Conservation (phyloP, 805 yeast genomes). For the Grigorovia yakushimaensis region DNA sequence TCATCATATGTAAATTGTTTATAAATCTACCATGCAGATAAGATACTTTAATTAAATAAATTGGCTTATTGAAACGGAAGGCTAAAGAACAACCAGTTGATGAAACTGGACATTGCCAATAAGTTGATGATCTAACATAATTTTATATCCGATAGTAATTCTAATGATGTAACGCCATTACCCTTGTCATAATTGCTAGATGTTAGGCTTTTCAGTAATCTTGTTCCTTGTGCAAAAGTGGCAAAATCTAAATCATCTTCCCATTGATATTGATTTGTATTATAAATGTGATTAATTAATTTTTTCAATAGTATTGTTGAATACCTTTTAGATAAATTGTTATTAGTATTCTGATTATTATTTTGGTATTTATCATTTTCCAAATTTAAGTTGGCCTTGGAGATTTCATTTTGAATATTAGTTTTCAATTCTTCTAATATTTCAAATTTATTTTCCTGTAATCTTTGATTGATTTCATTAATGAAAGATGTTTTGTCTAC, state of each 20-base stretch:
- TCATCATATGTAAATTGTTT: slow-evolving; percentile 30
- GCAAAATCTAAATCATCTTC: slow-evolving; percentile 30
- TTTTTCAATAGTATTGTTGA: slow-evolving; percentile 21
- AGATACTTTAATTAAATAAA: slow-evolving; percentile 29
- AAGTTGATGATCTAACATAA: slow-evolving; percentile 18
- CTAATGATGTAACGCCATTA: slow-evolving; percentile 20
- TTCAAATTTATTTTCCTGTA: slow-evolving; percentile 20
- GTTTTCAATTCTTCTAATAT: slow-evolving; percentile 19
- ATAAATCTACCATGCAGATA: slow-evolving; percentile 31
- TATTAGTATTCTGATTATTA: not conserved
- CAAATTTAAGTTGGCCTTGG: not conserved
- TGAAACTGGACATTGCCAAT: slow-evolving; percentile 25
- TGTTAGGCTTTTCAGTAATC: slow-evolving; percentile 29
- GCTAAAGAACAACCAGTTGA: slow-evolving; percentile 27
- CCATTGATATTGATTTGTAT: slow-evolving; percentile 26
- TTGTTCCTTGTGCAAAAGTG: slow-evolving; percentile 29
- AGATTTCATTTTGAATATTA: slow-evolving; percentile 5
- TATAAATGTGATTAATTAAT: slow-evolving; percentile 24
- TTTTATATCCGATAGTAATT: slow-evolving; percentile 17
- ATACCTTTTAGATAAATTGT: slow-evolving; percentile 10
- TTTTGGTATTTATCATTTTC: not conserved
- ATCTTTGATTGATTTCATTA: slow-evolving; percentile 18
- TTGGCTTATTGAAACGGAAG: slow-evolving; percentile 31
- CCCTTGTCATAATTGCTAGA: slow-evolving; percentile 26
- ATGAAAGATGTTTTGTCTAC: slow-evolving; percentile 22